Evolutionary conservation across 2,329 filamentous ascomycete genomes (phyloP).

Genomic region (Septoria linicola): DNA sequence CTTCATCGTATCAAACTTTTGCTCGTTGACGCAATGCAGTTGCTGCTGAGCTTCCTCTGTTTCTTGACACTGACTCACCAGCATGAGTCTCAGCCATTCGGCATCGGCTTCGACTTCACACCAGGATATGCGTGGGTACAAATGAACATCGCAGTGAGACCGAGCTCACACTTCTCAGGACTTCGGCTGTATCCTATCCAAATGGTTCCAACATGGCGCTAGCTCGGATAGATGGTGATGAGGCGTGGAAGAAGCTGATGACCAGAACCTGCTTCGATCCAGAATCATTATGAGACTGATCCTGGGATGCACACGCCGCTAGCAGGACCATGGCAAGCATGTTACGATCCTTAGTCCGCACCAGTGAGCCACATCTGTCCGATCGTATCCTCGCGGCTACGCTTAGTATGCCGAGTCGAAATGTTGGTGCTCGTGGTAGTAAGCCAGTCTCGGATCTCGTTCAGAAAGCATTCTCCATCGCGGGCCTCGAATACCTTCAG

Average conservation of each 20-base stretch:
- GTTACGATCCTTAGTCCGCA: background rate
- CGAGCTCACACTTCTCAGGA: background rate
- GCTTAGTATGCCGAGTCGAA: background rate
- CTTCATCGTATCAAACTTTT: background rate
- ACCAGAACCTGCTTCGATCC: background rate
- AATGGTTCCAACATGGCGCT: background rate
- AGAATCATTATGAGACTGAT: background rate
- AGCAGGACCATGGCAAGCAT: background rate
- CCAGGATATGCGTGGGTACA: background rate
- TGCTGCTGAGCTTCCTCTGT: no score
- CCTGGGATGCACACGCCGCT: background rate
- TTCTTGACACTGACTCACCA: background rate
- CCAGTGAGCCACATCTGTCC: background rate
- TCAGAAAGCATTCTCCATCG: background rate
- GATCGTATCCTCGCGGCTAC: background rate
- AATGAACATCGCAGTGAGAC: background rate
- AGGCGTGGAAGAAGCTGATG: background rate
- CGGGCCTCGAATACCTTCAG: background rate
- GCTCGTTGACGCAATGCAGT: background rate
- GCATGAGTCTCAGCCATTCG: background rate
- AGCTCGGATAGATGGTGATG: background rate
- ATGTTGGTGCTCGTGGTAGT: background rate
- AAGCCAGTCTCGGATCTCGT: background rate
- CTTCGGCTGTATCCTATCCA: background rate
- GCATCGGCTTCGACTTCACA: conserved; percentile 3